Evolutionary conservation across 768 basidiomycete genomes (phyloP).

Genomic region (Boletus insuetus): DNA sequence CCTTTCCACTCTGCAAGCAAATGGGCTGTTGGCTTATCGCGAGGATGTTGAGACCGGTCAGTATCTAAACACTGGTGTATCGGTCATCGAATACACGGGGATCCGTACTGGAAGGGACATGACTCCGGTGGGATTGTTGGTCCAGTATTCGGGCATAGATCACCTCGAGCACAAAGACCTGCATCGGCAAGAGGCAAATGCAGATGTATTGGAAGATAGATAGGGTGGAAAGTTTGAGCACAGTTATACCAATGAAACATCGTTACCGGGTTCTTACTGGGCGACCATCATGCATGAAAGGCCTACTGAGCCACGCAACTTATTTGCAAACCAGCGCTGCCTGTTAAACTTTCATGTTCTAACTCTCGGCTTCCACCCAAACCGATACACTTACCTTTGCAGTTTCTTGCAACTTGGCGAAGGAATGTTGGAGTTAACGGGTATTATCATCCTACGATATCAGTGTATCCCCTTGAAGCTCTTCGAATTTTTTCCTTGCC

Average conservation of each 20-base stretch:
- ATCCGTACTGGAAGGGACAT: slow-evolving; percentile 18
- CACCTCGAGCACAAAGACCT: slow-evolving; percentile 43
- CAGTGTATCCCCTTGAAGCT: slow-evolving; percentile 75
- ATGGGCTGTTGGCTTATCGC: slow-evolving; percentile 36
- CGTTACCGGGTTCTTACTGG: not conserved
- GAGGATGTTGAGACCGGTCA: slow-evolving; percentile 28
- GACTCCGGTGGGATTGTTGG: slow-evolving; percentile 36
- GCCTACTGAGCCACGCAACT: not conserved
- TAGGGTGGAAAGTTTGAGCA: not conserved
- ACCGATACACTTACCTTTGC: not conserved
- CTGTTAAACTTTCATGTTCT: not conserved
- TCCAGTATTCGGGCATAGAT: slow-evolving; percentile 51
- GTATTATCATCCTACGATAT: slow-evolving; percentile 17
- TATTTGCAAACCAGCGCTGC: not conserved
- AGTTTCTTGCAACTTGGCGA: not conserved
- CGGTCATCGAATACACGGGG: slow-evolving; percentile 52
- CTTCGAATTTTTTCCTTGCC: slow-evolving; percentile 84
- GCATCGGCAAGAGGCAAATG: slow-evolving; percentile 46
- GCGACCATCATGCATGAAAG: not conserved
- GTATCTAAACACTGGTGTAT: slow-evolving; percentile 38
- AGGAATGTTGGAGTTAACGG: not conserved
- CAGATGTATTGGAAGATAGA: slow-evolving; percentile 39
- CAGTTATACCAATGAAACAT: slow-evolving; percentile 6
- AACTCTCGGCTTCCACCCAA: not conserved
- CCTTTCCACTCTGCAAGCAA: slow-evolving; percentile 45